A percentile compares a stretch with the other conserved stretches of the same genome.
Evolutionary conservation across 2,329 filamentous ascomycete species (phyloP).

Genomic region (Diaporthe vaccinii): DNA sequence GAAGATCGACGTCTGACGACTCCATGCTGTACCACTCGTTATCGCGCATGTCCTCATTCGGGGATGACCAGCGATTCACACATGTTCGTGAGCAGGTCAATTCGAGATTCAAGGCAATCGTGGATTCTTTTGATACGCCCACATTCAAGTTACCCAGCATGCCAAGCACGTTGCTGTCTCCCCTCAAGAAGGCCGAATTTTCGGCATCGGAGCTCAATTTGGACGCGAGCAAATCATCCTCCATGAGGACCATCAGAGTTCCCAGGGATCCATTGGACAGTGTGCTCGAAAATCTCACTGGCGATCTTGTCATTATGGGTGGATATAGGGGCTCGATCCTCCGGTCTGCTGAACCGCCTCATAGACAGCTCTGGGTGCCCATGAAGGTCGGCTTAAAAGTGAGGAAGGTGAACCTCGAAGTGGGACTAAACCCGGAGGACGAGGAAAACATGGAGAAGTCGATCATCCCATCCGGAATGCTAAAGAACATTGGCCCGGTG

Average conservation of each 20-base stretch:
- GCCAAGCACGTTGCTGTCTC: slow-evolving; percentile 55
- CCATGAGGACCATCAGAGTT: slow-evolving; percentile 44
- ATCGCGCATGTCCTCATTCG: slow-evolving; percentile 85
- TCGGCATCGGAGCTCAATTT: slow-evolving; percentile 29
- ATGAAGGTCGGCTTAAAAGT: slow-evolving; percentile 94
- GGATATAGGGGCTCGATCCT: slow-evolving; percentile 93
- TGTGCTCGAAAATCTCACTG: slow-evolving; percentile 77
- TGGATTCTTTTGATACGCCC: slow-evolving; percentile 85
- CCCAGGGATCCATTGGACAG: slow-evolving; percentile 59
- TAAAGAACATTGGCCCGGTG: slow-evolving; percentile 92
- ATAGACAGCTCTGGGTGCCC: slow-evolving; percentile 93
- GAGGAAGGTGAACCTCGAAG: slow-evolving; percentile 90
- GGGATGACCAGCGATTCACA: slow-evolving; percentile 85
- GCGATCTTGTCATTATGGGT: slow-evolving; percentile 89
- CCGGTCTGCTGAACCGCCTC: slow-evolving; percentile 82
- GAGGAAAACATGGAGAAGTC: slow-evolving; percentile 85
- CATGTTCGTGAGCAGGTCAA: slow-evolving; percentile 89
- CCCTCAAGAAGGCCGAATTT: slow-evolving; percentile 46
- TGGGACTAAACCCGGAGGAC: slow-evolving; percentile 84
- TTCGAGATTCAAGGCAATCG: slow-evolving; percentile 89
- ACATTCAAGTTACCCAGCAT: slow-evolving; percentile 79
- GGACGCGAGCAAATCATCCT: slow-evolving; percentile 40
- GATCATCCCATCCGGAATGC: slow-evolving; percentile 89
- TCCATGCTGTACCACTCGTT: slow-evolving; percentile 82
- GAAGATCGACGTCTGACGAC: slow-evolving; percentile 80